Conservation (phyloP, 257 asterid species). For the Vinca minor region DNA sequence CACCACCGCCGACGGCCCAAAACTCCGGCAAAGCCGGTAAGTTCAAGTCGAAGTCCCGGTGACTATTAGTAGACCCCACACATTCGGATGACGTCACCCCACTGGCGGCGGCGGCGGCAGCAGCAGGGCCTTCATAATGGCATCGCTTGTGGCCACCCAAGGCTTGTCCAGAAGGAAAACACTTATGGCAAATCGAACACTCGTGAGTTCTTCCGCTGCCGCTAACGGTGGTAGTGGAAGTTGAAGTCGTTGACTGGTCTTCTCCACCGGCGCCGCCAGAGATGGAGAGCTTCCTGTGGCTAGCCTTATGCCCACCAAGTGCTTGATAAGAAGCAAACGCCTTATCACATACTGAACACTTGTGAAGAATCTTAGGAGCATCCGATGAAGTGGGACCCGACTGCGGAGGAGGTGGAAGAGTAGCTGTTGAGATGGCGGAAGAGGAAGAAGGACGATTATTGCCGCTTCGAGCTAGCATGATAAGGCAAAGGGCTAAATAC, state of each 20-base stretch:
- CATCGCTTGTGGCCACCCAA: slow-evolving; percentile 52
- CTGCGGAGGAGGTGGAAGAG: neutral
- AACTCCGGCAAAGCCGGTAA: slow-evolving; percentile 46
- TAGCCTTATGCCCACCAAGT: slow-evolving; percentile 45
- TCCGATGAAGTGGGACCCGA: neutral
- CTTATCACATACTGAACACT: slow-evolving; percentile 37
- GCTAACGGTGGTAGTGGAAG: slow-evolving; percentile 13
- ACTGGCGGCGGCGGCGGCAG: slow-evolving; percentile 9
- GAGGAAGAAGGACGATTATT: too few relatives aligned
- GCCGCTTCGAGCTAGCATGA: slow-evolving; percentile 54
- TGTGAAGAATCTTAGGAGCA: slow-evolving; percentile 21
- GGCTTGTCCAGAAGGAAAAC: slow-evolving; percentile 53
- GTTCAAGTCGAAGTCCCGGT: slow-evolving; percentile 54
- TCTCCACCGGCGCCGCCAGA: slow-evolving; percentile 10
- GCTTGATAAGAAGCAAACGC: slow-evolving; percentile 45
- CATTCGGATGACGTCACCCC: slow-evolving; percentile 41
- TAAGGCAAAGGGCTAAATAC: slow-evolving; percentile 50
- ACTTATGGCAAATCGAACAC: slow-evolving; percentile 45
- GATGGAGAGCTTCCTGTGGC: slow-evolving; percentile 25
- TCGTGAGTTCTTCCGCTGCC: slow-evolving; percentile 30
- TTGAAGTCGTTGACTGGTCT: slow-evolving; percentile 15
- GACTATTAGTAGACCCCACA: slow-evolving; percentile 36
- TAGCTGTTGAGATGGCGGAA: neutral
- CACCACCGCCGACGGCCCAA: slow-evolving; percentile 26
- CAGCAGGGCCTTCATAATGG: slow-evolving; percentile 47